A percentile compares a stretch with the other conserved stretches of the same genome.
Evolutionary conservation across 768 basidiomycete species (phyloP).

Genomic region (Lentinus tigrinus): DNA sequence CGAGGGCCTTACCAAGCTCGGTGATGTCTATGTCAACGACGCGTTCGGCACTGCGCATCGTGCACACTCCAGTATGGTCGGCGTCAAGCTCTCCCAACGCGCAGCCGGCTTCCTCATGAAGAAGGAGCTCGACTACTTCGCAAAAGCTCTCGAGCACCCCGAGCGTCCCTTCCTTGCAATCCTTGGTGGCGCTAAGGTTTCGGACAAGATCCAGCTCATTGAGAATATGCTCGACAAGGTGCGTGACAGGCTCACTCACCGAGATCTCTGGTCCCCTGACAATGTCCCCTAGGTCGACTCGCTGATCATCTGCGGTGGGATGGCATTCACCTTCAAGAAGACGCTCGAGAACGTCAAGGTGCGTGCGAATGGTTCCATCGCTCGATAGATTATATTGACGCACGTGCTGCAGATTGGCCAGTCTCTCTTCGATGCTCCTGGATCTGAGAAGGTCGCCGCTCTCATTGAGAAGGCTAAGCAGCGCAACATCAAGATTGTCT

Average conservation of each 20-base stretch:
- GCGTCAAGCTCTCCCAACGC: constrained; percentile 86
- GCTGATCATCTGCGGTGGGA: constrained; percentile 95
- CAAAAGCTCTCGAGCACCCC: constrained; percentile 93
- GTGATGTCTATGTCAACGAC: constrained; percentile 97
- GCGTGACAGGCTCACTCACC: background rate
- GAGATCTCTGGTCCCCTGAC: background rate
- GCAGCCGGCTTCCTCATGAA: constrained; percentile 97
- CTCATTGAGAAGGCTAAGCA: constrained; percentile 90
- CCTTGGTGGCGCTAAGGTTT: constrained; percentile 97
- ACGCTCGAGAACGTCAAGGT: constrained; percentile 77
- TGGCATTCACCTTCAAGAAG: constrained; percentile 99
- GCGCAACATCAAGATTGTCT: constrained; percentile 91
- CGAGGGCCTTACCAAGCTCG: constrained; percentile 83
- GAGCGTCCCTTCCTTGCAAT: constrained; percentile 97
- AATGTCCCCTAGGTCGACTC: constrained; percentile 70
- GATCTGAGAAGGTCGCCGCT: constrained; percentile 78
- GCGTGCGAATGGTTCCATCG: constrained; percentile 38
- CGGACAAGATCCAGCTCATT: constrained; percentile 98
- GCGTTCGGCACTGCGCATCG: constrained; percentile 99
- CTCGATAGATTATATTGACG: background rate
- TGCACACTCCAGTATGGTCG: constrained; percentile 98
- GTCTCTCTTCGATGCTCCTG: constrained; percentile 89
- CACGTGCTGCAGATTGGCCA: constrained; percentile 70
- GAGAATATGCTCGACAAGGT: constrained; percentile 99
- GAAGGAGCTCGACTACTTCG: constrained; percentile 98